Evolutionary conservation across 1,139 yeast species (phyloP).

Genomic region (Saccharomyces pastorianus): DNA sequence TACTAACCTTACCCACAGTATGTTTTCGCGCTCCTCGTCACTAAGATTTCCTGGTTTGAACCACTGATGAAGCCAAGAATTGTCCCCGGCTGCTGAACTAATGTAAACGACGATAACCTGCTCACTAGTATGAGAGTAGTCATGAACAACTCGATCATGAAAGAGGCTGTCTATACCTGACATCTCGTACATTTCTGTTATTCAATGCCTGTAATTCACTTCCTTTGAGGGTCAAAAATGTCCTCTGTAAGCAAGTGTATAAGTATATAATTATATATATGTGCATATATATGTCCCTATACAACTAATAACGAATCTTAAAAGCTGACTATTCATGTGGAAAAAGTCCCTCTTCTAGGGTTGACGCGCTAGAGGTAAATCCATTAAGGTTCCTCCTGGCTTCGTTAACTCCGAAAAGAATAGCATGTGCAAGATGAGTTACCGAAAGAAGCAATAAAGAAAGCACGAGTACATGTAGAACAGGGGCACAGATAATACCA

Average conservation of each 20-base stretch:
- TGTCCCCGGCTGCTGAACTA: background rate
- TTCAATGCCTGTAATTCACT: background rate
- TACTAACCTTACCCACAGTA: background rate
- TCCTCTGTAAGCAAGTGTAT: background rate
- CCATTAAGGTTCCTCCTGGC: background rate
- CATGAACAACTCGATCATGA: background rate
- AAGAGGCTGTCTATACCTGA: background rate
- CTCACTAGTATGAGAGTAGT: background rate
- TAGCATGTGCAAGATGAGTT: background rate
- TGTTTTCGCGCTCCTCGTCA: background rate
- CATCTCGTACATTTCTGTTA: background rate
- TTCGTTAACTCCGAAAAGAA: background rate
- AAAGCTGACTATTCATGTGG: background rate
- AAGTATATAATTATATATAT: background rate
- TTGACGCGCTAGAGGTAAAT: background rate
- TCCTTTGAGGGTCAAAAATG: background rate
- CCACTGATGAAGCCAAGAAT: background rate
- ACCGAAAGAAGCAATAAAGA: background rate
- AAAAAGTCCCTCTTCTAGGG: background rate
- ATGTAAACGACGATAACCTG: background rate
- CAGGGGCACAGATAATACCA: background rate
- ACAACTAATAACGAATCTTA: background rate
- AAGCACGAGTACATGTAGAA: background rate
- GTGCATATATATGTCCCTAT: background rate
- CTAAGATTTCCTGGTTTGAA: background rate